These are phyloP conservation scores for Holtermanniella nyarrowii DNA, from an alignment of 768 basidiomycete species.

Conservation along the genomic window DNA sequence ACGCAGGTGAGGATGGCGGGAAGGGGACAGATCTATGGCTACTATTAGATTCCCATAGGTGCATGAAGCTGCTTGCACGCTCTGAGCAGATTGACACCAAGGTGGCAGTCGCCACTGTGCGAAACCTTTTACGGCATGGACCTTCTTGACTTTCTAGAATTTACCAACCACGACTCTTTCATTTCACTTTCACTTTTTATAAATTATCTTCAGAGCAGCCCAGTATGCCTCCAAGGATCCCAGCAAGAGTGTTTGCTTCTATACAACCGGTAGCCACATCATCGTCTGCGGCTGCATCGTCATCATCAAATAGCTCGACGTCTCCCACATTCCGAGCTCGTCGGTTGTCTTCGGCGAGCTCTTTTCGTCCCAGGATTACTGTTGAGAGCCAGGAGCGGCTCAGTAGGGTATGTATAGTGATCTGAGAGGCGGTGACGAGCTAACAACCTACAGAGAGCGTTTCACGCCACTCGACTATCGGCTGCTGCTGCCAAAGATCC, in stretches of 20 bases:
- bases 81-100: neutral
- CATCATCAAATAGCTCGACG: slow-evolving; percentile 1
- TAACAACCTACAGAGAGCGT: slow-evolving; percentile 49
- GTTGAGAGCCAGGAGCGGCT: neutral
- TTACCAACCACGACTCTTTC: neutral
- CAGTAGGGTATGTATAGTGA: neutral
- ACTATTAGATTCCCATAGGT: neutral
- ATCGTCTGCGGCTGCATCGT: slow-evolving; percentile 9
- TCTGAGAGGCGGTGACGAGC: neutral
- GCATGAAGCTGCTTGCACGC: neutral
- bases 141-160: neutral
- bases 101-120: neutral
- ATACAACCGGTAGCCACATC: slow-evolving; percentile 16
- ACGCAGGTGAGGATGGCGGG: neutral
- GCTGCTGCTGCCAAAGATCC: slow-evolving; percentile 63
- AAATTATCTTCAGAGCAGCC: neutral
- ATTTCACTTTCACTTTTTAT: neutral
- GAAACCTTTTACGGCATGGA: neutral
- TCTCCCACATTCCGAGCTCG: too few relatives aligned
- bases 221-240: slow-evolving; percentile 24
- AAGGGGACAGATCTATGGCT: neutral
- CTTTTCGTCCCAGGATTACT: neutral
- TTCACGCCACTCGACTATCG: slow-evolving; percentile 58
- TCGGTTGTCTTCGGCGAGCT: too few relatives aligned
- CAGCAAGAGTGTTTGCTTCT: slow-evolving; percentile 12